phyloP scores from a whole-genome alignment of 495 filamentous ascomycete genomes.

The Penicillium macrosclerotiorum region DNA sequence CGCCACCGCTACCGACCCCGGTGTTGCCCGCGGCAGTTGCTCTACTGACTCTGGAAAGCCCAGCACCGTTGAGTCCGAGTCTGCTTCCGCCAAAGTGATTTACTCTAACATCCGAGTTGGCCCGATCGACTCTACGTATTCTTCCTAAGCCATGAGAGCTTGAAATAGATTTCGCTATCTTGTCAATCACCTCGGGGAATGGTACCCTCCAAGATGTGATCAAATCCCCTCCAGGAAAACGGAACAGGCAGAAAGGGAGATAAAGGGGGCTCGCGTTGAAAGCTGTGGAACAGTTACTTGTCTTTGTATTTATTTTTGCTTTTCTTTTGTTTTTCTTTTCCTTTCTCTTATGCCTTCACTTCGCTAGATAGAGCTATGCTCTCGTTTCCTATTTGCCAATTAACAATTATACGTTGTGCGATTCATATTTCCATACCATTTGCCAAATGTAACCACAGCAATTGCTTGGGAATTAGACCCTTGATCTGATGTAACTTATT shows the following conservation, averaged over 20 bases:
- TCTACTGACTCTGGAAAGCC: constrained; percentile 58
- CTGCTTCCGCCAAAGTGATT: constrained; percentile 55
- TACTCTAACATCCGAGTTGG: constrained; percentile 71
- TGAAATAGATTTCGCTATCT: neutral
- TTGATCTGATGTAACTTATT: too few species aligned
- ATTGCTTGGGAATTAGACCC: too few species aligned
- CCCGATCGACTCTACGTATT: constrained; percentile 62
- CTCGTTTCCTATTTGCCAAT: neutral
- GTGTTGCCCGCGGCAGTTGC: constrained; percentile 71
- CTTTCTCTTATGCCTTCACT: constrained; percentile 3
- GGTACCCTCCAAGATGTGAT: neutral
- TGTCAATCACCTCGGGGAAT: neutral
- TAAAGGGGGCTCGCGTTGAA: neutral
- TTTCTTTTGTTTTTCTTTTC: too few species aligned
- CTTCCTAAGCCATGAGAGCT: constrained; percentile 14
- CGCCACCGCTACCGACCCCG: constrained; percentile 53
- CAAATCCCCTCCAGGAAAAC: neutral
- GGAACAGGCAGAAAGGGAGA: neutral
- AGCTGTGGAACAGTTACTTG: constrained; percentile 5
- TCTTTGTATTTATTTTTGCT: neutral
- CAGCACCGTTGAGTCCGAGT: constrained; percentile 53
- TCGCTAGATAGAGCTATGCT: constrained; percentile 1
- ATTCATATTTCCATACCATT: too few species aligned
- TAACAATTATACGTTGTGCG: neutral
- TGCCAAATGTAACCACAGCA: too few species aligned